A percentile compares a stretch with the other conserved stretches of the same genome.
Conservation (phyloP, 2,329 filamentous ascomycete genomes). For the Alternaria metachromatica region DNA sequence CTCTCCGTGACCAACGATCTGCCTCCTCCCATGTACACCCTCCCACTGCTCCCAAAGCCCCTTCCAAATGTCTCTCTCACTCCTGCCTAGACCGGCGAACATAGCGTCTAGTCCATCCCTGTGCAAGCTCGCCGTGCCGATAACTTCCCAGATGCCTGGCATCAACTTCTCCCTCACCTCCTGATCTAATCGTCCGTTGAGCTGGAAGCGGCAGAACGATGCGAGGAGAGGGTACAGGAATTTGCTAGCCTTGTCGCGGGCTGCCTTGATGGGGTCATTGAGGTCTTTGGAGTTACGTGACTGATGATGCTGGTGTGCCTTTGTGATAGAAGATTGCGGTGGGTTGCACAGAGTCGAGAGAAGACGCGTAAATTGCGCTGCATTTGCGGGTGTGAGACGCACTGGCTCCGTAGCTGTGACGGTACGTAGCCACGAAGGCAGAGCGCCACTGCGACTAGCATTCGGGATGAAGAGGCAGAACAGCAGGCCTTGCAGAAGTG, state of each 20-base stretch:
- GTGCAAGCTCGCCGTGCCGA: constrained; percentile 41
- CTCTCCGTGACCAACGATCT: constrained; percentile 13
- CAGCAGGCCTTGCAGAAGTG: constrained; percentile 62
- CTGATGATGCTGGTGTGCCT: constrained; percentile 42
- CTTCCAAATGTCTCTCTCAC: constrained; percentile 46
- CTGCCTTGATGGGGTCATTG: constrained; percentile 65
- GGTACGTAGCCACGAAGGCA: constrained; percentile 43
- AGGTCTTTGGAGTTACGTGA: constrained; percentile 50
- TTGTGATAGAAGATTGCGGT: constrained; percentile 62
- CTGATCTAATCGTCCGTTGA: constrained; percentile 57
- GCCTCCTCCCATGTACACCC: constrained; percentile 30
- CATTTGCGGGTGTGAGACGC: constrained; percentile 52
- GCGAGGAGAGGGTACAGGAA: constrained; percentile 65
- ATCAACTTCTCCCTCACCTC: constrained; percentile 65
- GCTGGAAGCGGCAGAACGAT: constrained; percentile 61
- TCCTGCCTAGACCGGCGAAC: constrained; percentile 45
- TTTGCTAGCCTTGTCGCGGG: constrained; percentile 63
- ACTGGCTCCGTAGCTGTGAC: constrained; percentile 9
- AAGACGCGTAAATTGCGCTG: constrained; percentile 60
- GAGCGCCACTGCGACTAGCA: constrained; percentile 30
- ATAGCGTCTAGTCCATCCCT: constrained; percentile 43
- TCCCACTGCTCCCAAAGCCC: constrained; percentile 48
- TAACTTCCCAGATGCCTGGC: constrained; percentile 57
- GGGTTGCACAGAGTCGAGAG: constrained; percentile 68
- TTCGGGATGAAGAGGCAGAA: constrained; percentile 62